Conservation (phyloP, 2,329 filamentous ascomycete genomes). For the Ophiostoma perfectum region DNA sequence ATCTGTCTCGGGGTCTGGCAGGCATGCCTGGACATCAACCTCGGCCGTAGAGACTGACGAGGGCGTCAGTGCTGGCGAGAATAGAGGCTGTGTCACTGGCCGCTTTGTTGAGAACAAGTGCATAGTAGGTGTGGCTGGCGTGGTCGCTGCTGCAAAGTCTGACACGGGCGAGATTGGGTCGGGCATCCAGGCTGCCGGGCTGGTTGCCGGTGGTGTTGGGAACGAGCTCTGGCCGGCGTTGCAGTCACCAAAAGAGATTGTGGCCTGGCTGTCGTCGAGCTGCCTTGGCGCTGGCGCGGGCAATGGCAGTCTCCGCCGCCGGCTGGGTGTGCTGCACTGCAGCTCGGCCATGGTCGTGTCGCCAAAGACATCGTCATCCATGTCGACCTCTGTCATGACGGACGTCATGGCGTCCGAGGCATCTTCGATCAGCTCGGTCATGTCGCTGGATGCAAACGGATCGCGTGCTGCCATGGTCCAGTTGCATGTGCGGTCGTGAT, state of each 20-base stretch:
- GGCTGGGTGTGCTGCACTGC: constrained; percentile 47
- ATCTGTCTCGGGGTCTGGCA: constrained; percentile 42
- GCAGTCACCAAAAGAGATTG: constrained; percentile 26
- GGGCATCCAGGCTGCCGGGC: constrained; percentile 35
- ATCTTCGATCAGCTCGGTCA: neutral
- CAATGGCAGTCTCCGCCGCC: constrained; percentile 20
- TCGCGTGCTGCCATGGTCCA: constrained; percentile 50
- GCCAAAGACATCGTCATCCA: constrained; percentile 38
- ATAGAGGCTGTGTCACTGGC: neutral
- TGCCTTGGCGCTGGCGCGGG: neutral
- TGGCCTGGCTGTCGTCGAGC: constrained; percentile 26
- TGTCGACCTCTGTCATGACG: constrained; percentile 32
- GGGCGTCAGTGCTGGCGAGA: neutral
- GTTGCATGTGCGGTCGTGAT: constrained; percentile 33
- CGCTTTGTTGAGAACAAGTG: constrained; percentile 14
- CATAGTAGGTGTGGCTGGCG: constrained; percentile 17
- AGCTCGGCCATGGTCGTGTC: constrained; percentile 49
- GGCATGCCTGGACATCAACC: constrained; percentile 38
- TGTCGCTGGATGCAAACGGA: constrained; percentile 37
- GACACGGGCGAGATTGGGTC: neutral
- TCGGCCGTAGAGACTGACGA: constrained; percentile 23
- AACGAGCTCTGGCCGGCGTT: constrained; percentile 37
- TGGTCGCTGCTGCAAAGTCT: constrained; percentile 7
- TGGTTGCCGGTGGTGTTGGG: constrained; percentile 52
- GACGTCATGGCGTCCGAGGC: constrained; percentile 43